Conservation (phyloP, 1,284 basidiomycete species). For the Ustilago bromivora region DNA sequence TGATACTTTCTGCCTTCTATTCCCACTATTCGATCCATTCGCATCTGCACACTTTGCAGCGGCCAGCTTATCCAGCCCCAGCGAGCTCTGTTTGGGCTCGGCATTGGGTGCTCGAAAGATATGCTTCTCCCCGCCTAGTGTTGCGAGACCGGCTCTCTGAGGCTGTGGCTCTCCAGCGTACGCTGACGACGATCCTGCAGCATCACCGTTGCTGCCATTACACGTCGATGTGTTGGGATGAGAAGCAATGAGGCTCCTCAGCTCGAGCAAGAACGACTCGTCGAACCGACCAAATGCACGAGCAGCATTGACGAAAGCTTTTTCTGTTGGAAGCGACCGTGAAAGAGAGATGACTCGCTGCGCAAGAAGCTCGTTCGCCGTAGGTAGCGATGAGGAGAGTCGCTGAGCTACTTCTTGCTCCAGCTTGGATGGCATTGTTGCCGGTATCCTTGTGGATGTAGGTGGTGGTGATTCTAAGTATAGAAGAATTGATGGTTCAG, state of each 20-base stretch:
- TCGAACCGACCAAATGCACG: conserved; percentile 87
- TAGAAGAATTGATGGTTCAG: conserved; percentile 18
- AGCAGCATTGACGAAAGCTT: conserved; percentile 74
- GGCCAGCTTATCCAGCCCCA: conserved; percentile 82
- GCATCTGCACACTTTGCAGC: conserved; percentile 78
- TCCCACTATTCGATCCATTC: conserved; percentile 2
- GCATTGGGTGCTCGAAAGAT: conserved; percentile 71
- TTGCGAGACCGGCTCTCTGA: conserved; percentile 38
- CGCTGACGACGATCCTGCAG: conserved; percentile 33
- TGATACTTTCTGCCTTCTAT: conserved; percentile 34
- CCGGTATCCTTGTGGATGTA: not conserved
- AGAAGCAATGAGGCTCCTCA: conserved; percentile 65
- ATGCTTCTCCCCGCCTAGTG: conserved; percentile 57
- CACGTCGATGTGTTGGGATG: conserved; percentile 22
- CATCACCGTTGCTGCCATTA: conserved; percentile 18
- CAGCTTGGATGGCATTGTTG: conserved; percentile 24
- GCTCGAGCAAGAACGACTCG: conserved; percentile 75
- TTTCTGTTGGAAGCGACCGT: conserved; percentile 47
- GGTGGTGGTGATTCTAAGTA: not conserved
- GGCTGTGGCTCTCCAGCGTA: conserved; percentile 20
- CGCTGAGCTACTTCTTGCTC: conserved; percentile 45
- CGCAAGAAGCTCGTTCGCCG: conserved; percentile 60
- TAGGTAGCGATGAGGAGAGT: conserved; percentile 34
- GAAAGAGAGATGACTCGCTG: conserved; percentile 60
- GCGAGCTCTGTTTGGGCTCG: conserved; percentile 78